These are phyloP conservation scores for Pinus albicaulis DNA, from an alignment of 75 land plant species.

Conservation along the genomic window DNA sequence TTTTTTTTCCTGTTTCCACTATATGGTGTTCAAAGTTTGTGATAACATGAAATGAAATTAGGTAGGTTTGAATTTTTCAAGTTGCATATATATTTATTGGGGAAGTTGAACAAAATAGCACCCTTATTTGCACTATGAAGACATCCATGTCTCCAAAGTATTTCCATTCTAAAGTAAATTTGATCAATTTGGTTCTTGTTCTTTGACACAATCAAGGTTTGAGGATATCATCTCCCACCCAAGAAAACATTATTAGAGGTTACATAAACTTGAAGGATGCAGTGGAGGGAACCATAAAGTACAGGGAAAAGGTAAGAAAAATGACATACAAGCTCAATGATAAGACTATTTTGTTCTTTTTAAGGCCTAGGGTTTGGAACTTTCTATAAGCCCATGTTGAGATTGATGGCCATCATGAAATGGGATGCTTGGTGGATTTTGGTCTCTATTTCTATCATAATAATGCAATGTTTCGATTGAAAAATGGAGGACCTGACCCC, in stretches of 20 bases:
- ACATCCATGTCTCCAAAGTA: no score
- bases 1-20: not conserved
- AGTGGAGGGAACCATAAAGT: slow-evolving; percentile 69
- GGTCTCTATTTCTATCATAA: slow-evolving; percentile 96
- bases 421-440: slow-evolving; percentile 85
- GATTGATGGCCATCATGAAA: slow-evolving; percentile 86
- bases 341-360: slow-evolving; percentile 71
- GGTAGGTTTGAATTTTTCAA: no score
- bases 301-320: slow-evolving; percentile 69
- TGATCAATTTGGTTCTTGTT: not conserved
- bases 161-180: no score
- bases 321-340: slow-evolving; percentile 77
- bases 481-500: slow-evolving; percentile 71
- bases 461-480: slow-evolving; percentile 42
- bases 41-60: no score
- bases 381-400: slow-evolving; percentile 78
- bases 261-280: slow-evolving; percentile 88
- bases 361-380: slow-evolving; percentile 90
- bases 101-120: no score
- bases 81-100: no score
- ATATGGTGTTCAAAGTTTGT: not conserved
- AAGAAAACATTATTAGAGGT: slow-evolving; percentile 87
- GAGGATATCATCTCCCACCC: slow-evolving; percentile 89
- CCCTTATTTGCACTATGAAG: no score
- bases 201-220: slow-evolving; percentile 68